A percentile compares a stretch with the other conserved stretches of the same genome.
Evolutionary conservation across 2,329 filamentous ascomycete species (phyloP).

Genomic region (Anthostomella pinea): DNA sequence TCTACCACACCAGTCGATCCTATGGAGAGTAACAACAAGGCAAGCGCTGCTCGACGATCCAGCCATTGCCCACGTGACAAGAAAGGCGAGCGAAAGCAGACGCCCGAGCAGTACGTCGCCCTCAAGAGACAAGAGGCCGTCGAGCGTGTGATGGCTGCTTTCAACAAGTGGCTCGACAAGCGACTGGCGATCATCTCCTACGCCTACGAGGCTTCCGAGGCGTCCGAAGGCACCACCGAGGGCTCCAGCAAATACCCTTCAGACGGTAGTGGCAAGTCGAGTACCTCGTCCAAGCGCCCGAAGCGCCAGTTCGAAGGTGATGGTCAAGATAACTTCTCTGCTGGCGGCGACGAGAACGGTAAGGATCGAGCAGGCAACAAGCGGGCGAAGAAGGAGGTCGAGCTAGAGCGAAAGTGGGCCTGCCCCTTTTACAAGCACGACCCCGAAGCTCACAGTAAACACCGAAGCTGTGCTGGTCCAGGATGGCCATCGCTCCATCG

Average conservation of each 20-base stretch:
- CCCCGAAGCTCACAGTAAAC: conserved; percentile 24
- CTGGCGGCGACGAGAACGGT: conserved; percentile 28
- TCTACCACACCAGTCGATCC: conserved; percentile 18
- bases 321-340: conserved; percentile 26
- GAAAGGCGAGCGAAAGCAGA: conserved; percentile 19
- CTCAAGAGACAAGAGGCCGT: conserved; percentile 25
- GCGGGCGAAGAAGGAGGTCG: conserved; percentile 34
- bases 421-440: conserved; percentile 38
- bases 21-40: conserved; percentile 28
- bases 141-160: conserved; percentile 26
- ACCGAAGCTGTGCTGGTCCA: conserved; percentile 22
- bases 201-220: conserved; percentile 26
- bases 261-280: conserved; percentile 11
- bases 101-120: conserved; percentile 29
- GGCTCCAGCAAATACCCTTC: conserved; percentile 7
- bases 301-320: conserved; percentile 29
- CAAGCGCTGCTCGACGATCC: conserved; percentile 23
- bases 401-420: conserved; percentile 29
- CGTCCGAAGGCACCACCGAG: conserved; percentile 14
- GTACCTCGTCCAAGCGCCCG: conserved; percentile 17
- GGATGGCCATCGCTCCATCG: conserved; percentile 29
- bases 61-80: conserved; percentile 22
- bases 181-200: conserved; percentile 28
- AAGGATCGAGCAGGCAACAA: conserved; percentile 35
- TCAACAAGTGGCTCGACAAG: conserved; percentile 31